Base-by-base conservation (phyloP, 805 yeast genomes). In the Teunomyces cretensis region DNA sequence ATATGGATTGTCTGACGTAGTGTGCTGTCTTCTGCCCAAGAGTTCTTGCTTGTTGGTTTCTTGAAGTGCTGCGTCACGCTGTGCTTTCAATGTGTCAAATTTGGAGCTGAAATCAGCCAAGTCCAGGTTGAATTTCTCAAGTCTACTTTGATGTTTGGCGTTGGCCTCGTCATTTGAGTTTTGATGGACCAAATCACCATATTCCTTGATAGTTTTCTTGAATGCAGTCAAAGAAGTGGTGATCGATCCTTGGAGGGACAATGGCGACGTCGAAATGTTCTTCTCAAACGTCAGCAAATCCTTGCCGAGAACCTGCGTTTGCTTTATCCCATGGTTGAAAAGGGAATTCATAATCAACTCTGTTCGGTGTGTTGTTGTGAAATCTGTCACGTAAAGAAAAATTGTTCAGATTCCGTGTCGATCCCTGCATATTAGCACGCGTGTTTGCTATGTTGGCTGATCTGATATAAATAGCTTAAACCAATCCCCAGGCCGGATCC, bases 251-350 rank as follows among this genome's bases (percentile, higher is more conserved):
- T 84, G 90, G 9, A 86, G 61, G 1, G 96, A 82, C 45, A 87
- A 69, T 15, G 95, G 94, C 1, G 95, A 78, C 3, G 83, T 75
- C 12, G 80, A 74, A 8, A 88, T 74, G 49, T 84, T 80, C 38
- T 74, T 68, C 57, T 84, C 91, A 52, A 92, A 84, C 42, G 71
- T 65, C 14, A 77, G 72, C 40, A 92, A 66, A 55, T 90, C 97
- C 49, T 79, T 78, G 47, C 82, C 78, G 42, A 92, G 68, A 22
- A 83, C 74, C 55, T 81, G 88, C 26, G 89, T 80, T 65, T 91
- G 97, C 64, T 88, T 89, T 44, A 86, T 75, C 7, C 96, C 97
- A 64, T 88, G 96, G 67, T 88, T 92, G 68, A 85, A 89, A 42
- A 91, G 73, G 22, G 96, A 83, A 67, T 90, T 91, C 98, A 51